Evolutionary conservation across 768 basidiomycete species (phyloP).

Genomic region (Russula sp.): DNA sequence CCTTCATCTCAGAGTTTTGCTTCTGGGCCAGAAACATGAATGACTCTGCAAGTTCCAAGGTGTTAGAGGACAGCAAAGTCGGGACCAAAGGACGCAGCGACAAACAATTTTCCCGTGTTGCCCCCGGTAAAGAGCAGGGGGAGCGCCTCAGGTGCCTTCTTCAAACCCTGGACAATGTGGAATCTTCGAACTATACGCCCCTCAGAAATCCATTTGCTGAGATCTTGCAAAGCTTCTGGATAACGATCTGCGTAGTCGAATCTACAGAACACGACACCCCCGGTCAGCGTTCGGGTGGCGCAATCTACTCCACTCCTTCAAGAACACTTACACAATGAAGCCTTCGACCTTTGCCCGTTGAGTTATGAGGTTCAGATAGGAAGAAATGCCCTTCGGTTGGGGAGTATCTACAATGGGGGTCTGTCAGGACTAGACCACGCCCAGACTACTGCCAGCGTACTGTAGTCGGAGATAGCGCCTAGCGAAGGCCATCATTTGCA

Average conservation of each 20-base stretch:
- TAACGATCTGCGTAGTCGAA: conserved; percentile 68
- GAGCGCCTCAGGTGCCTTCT: conserved; percentile 65
- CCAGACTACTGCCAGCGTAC: conserved; percentile 35
- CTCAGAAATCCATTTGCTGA: conserved; percentile 51
- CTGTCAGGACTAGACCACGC: not conserved
- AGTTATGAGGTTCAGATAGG: conserved; percentile 63
- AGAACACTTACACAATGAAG: conserved; percentile 63
- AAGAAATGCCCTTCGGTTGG: conserved; percentile 59
- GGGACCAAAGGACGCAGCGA: not conserved
- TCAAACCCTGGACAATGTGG: conserved; percentile 71
- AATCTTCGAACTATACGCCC: conserved; percentile 77
- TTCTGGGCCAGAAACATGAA: conserved; percentile 44
- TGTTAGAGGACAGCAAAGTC: conserved; percentile 2
- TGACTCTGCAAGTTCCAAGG: conserved; percentile 37
- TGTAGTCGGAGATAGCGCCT: conserved; percentile 86
- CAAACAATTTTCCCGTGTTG: conserved; percentile 71
- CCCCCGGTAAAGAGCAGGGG: conserved; percentile 67
- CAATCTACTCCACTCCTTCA: not conserved
- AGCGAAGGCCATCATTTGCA: conserved; percentile 1
- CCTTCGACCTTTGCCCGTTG: conserved; percentile 79
- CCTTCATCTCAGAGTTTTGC: conserved; percentile 4
- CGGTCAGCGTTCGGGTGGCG: not conserved
- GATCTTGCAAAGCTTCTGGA: conserved; percentile 49
- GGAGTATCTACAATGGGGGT: conserved; percentile 39
- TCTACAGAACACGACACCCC: conserved; percentile 33